Evolutionary conservation across 2,329 filamentous ascomycete species (phyloP).

Genomic region (Epicoccum nigrum): DNA sequence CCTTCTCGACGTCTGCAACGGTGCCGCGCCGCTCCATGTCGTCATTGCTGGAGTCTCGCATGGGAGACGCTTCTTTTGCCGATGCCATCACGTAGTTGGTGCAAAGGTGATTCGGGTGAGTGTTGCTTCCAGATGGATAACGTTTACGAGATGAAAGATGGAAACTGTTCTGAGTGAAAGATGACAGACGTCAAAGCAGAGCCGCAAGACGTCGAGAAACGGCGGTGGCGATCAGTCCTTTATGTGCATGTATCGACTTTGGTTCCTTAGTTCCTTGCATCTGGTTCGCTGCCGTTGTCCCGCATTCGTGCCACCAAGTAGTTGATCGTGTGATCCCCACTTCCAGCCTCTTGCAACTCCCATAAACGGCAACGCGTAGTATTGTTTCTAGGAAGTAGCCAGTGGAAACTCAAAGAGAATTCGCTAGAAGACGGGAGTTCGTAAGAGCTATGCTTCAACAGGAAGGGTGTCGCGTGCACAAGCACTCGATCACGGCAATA

Average conservation of each 20-base stretch:
- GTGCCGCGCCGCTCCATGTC: conserved; percentile 4
- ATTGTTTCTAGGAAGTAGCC: background rate
- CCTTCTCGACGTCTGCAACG: conserved; percentile 37
- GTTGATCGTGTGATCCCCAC: conserved; percentile 14
- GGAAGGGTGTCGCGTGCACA: conserved; percentile 8
- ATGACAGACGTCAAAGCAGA: background rate
- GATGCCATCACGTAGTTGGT: conserved; percentile 8
- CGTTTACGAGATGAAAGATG: no score
- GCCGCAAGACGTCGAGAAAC: background rate
- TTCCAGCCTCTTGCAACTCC: conserved; percentile 12
- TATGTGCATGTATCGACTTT: background rate
- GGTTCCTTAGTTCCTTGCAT: conserved; percentile 4
- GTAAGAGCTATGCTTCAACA: background rate
- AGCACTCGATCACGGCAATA: conserved; percentile 14
- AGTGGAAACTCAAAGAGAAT: background rate
- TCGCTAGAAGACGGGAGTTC: background rate
- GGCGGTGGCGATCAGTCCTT: conserved; percentile 5
- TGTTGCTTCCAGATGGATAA: no score
- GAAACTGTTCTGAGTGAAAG: background rate
- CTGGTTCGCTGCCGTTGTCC: conserved; percentile 9
- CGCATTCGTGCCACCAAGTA: conserved; percentile 12
- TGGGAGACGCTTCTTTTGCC: conserved; percentile 10
- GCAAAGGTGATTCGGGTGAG: no score
- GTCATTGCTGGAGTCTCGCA: conserved; percentile 12
- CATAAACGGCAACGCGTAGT: conserved; percentile 2